Evolutionary conservation across 148 eudicot species (phyloP).

Genomic region (Spergularia bocconei): DNA sequence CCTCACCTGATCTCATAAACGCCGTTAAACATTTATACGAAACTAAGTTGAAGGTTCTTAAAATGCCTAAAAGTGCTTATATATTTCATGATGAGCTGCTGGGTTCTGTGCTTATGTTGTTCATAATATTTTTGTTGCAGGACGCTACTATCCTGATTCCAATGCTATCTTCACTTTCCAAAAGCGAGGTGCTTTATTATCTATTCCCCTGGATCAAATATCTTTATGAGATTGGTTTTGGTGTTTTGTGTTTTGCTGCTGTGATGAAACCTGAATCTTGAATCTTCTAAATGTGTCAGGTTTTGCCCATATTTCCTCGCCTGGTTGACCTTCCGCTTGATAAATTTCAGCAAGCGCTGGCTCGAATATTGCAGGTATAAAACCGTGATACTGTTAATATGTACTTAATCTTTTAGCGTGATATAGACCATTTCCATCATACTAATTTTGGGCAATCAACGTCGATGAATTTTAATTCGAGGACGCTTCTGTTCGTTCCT

Average conservation of each 20-base stretch:
- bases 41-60: constrained; percentile 75
- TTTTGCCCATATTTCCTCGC: constrained; percentile 89
- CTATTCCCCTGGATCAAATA: not conserved
- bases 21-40: constrained; percentile 84
- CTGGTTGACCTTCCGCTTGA: constrained; percentile 82
- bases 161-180: constrained; percentile 72
- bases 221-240: not conserved
- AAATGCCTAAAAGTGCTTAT: constrained; percentile 8
- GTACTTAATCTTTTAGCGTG: not conserved
- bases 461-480: not conserved
- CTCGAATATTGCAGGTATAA: constrained; percentile 84
- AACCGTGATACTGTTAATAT: not conserved
- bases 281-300: constrained; percentile 46
- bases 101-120: constrained; percentile 13
- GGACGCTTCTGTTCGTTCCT: not conserved
- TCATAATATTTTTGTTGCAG: constrained; percentile 37
- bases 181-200: constrained; percentile 57
- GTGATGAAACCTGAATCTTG: not conserved
- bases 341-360: constrained; percentile 89
- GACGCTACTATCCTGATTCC: constrained; percentile 89
- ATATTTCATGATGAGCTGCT: not conserved
- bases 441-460: not conserved
- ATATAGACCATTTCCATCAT: constrained; percentile 3
- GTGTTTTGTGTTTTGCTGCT: not conserved
- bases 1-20: constrained; percentile 67